Evolutionary conservation across 805 yeast genomes (phyloP), one percentile per base, ranked within the genome.

Genomic region (Pachysolen tannophilus): DNA sequence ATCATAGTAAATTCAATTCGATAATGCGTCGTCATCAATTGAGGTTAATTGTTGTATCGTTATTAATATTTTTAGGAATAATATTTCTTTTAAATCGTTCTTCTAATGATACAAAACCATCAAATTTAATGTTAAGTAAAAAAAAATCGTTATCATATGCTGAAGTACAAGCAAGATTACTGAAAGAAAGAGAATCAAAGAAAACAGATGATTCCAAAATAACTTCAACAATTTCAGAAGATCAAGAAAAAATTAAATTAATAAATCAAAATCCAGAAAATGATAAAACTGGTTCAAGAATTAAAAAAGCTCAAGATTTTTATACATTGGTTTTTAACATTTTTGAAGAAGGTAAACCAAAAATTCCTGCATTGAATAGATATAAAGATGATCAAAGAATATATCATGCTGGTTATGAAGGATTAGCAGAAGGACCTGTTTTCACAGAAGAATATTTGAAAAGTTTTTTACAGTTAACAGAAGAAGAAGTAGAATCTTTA

Each of bases 381-480:
- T 77, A 75, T 49, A 56, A 56, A 20, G 55, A 67, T 8, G 58
- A 61, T 3, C 62, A 69, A 8, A 53, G 76, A 39, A 70, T 73
- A 18, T 70, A 68, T 43, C 77, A 72, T 43, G 78, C 78, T 1
- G 65, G 75, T 18, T 75, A 70, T 46, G 73, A 60, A 39, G 55
- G 52, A 4, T 43, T 48, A 13, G 52, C 60, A 11, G 61, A 59
- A 2, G 47, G 40, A n/a, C 64, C 61, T 0, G 50, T 69, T 1
- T 67, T 74, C 47, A 63, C 75, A 8, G 78, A 74, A 39, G 61
- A 66, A n/a, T 75, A 71, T 49, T 56, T 79, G 25, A 54, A 63
- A 3, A 50, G 61, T 17, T 77, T 72, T 45, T 55, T 79, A 16
- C 67, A 67, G 34, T 48, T 78, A 23, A 53, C 60, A 7, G 52